Conservation (phyloP, 176 grass and related monocot species). For the Ananas comosus region DNA sequence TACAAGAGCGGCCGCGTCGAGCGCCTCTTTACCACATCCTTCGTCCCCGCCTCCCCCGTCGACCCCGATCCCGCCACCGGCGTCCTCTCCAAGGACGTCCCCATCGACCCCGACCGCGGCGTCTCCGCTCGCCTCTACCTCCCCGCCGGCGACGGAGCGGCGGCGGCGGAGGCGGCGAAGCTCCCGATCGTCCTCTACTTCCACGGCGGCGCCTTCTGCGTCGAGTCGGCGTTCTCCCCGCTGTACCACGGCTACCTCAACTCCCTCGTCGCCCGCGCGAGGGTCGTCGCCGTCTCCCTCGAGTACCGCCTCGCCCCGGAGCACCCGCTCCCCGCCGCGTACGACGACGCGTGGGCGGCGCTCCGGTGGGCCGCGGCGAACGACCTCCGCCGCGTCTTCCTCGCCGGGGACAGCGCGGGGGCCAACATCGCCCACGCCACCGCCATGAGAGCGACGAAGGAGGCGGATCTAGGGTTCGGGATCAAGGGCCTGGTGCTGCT, state of each 20-base stretch:
- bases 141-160: not conserved
- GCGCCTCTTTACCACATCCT: conserved; percentile 23
- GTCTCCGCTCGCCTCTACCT: conserved; percentile 47
- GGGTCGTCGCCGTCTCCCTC: conserved; percentile 40
- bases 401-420: not conserved
- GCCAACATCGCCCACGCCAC: not conserved
- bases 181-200: conserved; percentile 55
- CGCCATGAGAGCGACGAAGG: not conserved
- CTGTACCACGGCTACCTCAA: conserved; percentile 44
- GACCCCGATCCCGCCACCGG: conserved; percentile 25
- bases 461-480: not conserved
- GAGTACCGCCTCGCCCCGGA: conserved; percentile 59
- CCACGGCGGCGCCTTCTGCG: conserved; percentile 59
- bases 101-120: conserved; percentile 34
- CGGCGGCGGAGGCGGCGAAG: conserved; percentile 1
- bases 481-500: conserved; percentile 30
- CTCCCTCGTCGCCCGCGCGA: conserved; percentile 26
- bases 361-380: conserved; percentile 23
- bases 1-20: conserved; percentile 61
- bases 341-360: conserved; percentile 45
- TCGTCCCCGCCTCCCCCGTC: conserved; percentile 31
- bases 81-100: conserved; percentile 9
- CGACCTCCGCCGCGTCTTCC: conserved; percentile 12
- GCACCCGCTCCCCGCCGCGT: conserved; percentile 49
- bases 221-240: conserved; percentile 35